These are phyloP conservation scores for Curvularia sp. DNA, from an alignment of 2,329 filamentous ascomycete species.

Conservation along the genomic window DNA sequence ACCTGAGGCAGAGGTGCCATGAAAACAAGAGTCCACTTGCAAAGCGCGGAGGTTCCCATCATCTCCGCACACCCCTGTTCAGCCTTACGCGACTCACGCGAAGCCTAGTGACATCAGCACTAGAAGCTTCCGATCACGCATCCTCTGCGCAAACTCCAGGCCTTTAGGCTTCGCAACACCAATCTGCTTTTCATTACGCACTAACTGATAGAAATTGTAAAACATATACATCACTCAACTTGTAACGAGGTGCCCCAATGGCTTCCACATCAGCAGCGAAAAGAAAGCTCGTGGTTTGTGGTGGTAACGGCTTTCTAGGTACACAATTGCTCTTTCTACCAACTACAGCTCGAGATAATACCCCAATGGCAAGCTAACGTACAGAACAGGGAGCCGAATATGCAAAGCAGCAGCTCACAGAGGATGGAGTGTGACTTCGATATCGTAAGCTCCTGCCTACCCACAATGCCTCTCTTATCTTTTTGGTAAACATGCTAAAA, in stretches of 20 bases:
- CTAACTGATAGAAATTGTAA: not conserved
- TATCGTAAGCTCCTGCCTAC: constrained; percentile 68
- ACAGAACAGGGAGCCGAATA: constrained; percentile 70
- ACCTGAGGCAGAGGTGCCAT: no score
- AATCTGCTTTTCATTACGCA: not conserved
- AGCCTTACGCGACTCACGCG: constrained; percentile 30
- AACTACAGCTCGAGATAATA: not conserved
- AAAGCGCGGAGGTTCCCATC: constrained; percentile 15
- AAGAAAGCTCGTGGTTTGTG: constrained; percentile 88
- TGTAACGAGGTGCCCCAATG: constrained; percentile 48
- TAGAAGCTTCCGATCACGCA: constrained; percentile 22
- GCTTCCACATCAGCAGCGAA: constrained; percentile 62
- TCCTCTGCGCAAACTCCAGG: not conserved
- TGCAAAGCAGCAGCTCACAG: constrained; percentile 86
- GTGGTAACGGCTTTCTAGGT: constrained; percentile 91
- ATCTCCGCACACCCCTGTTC: constrained; percentile 31
- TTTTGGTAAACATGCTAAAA: not conserved
- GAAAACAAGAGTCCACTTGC: not conserved
- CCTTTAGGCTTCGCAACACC: not conserved
- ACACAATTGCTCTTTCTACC: constrained; percentile 15
- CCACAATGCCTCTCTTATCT: constrained; percentile 8
- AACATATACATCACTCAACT: no score
- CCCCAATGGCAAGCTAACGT: not conserved
- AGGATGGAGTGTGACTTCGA: constrained; percentile 90
- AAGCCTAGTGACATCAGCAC: constrained; percentile 47